A percentile compares a stretch with the other conserved stretches of the same genome.
These are phyloP conservation scores for Phragmites australis DNA, from an alignment of 176 grass and related monocot species.

Conservation along the genomic window DNA sequence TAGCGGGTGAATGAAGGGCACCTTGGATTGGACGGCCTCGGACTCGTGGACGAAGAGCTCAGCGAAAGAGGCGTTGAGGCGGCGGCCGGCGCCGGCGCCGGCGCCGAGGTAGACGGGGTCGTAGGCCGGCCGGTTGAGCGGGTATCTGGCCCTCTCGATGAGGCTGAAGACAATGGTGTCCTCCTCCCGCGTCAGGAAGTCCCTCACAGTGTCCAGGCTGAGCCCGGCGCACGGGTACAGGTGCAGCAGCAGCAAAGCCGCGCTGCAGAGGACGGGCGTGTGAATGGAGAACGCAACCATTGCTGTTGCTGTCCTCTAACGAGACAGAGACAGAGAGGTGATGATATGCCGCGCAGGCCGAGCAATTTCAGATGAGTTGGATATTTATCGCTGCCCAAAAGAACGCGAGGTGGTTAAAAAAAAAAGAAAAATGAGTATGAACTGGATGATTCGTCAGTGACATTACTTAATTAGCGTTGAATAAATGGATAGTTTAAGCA, in stretches of 20 bases:
- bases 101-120: slow-evolving; percentile 1
- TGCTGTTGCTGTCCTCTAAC: not conserved
- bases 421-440: slow-evolving; percentile 8
- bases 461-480: slow-evolving; percentile 23
- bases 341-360: slow-evolving; percentile 15
- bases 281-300: slow-evolving; percentile 31
- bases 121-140: slow-evolving; percentile 50
- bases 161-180: slow-evolving; percentile 78
- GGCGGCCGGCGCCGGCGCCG: not conserved
- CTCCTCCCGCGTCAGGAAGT: slow-evolving; percentile 70
- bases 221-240: slow-evolving; percentile 29
- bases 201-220: slow-evolving; percentile 56
- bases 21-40: slow-evolving; percentile 72
- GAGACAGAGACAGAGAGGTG: not conserved
- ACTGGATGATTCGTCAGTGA: slow-evolving; percentile 5
- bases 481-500: not conserved
- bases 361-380: not conserved
- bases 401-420: slow-evolving; percentile 36
- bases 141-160: slow-evolving; percentile 70
- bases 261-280: not conserved
- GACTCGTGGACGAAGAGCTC: slow-evolving; percentile 57
- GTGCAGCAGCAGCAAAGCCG: slow-evolving; percentile 27
- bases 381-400: slow-evolving; percentile 35
- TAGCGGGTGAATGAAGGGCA: not conserved
- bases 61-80: slow-evolving; percentile 35